phyloP scores from a whole-genome alignment of 202 grass and related monocot genomes.

The Setaria viridis region DNA sequence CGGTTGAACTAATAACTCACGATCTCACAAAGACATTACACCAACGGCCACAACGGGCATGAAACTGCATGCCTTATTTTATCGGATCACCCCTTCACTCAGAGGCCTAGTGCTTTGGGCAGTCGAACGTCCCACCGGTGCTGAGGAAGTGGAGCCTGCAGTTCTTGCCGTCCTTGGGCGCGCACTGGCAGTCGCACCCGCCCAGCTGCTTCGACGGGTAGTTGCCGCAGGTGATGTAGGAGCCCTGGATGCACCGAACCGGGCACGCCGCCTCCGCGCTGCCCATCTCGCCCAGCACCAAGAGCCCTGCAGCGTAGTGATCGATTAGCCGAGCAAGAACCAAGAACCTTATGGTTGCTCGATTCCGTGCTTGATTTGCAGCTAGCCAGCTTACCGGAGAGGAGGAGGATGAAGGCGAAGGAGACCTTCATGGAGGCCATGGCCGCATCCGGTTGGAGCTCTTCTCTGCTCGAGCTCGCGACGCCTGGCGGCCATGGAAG shows the following conservation, averaged over 20 bases:
- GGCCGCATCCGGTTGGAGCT: too few relatives aligned
- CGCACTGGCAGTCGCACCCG: conserved; percentile 50
- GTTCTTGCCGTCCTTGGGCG: conserved; percentile 33
- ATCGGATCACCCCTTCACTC: not conserved
- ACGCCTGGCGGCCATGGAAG: too few relatives aligned
- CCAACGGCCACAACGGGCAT: not conserved
- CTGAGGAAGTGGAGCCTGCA: conserved; percentile 42
- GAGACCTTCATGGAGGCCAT: conserved; percentile 49
- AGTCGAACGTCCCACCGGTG: conserved; percentile 9
- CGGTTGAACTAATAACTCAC: not conserved
- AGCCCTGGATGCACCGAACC: conserved; percentile 37
- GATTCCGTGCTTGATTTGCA: not conserved
- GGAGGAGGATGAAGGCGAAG: conserved; percentile 45
- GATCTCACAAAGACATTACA: not conserved
- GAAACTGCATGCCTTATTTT: not conserved
- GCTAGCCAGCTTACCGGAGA: conserved; percentile 30
- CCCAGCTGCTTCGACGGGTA: conserved; percentile 26
- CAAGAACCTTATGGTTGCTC: not conserved
- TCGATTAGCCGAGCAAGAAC: too few relatives aligned
- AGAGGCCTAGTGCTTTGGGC: not conserved
- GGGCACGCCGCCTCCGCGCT: not conserved
- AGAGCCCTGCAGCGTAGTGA: conserved; percentile 9
- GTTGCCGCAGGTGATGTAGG: conserved; percentile 59
- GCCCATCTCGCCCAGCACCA: conserved; percentile 21
- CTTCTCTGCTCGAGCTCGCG: not conserved